A percentile compares a stretch with the other conserved stretches of the same genome.
Evolutionary conservation across 192 early-diverging fungal genomes (phyloP).

Genomic region (Coemansia sp.): DNA sequence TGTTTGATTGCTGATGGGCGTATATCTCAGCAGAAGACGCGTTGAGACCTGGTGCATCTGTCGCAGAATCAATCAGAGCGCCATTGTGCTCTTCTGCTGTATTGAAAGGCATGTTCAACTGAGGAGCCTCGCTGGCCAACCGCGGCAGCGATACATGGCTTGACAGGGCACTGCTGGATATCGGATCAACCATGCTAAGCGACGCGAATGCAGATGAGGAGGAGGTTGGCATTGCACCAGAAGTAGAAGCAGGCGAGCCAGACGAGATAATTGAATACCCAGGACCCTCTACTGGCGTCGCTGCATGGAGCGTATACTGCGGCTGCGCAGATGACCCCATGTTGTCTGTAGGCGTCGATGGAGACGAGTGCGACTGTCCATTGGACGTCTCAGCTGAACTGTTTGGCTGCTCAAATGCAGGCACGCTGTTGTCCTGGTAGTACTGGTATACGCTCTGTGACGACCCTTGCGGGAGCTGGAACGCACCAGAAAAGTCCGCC

Average conservation of each 20-base stretch:
- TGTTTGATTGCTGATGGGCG: neutral
- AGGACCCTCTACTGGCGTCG: conserved; percentile 5
- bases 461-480: conserved; percentile 33
- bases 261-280: conserved; percentile 26
- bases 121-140: neutral
- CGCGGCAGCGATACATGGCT: neutral
- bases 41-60: neutral
- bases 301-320: conserved; percentile 35
- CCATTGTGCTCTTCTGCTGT: neutral
- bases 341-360: conserved; percentile 27
- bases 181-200: conserved; percentile 32
- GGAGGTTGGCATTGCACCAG: neutral
- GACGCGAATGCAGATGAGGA: conserved; percentile 22
- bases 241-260: neutral
- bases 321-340: conserved; percentile 4
- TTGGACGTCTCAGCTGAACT: conserved; percentile 17
- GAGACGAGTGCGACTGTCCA: conserved; percentile 37
- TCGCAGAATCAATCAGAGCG: neutral
- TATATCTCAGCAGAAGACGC: neutral
- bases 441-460: conserved; percentile 34
- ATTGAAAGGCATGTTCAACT: neutral
- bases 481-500: conserved; percentile 36
- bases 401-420: conserved; percentile 18
- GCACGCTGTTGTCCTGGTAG: conserved; percentile 26
- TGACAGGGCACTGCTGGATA: conserved; percentile 6